Evolutionary conservation across 441 rosid genomes (phyloP), one percentile per base, ranked within the genome.

Genomic region (Adansonia grandidieri): DNA sequence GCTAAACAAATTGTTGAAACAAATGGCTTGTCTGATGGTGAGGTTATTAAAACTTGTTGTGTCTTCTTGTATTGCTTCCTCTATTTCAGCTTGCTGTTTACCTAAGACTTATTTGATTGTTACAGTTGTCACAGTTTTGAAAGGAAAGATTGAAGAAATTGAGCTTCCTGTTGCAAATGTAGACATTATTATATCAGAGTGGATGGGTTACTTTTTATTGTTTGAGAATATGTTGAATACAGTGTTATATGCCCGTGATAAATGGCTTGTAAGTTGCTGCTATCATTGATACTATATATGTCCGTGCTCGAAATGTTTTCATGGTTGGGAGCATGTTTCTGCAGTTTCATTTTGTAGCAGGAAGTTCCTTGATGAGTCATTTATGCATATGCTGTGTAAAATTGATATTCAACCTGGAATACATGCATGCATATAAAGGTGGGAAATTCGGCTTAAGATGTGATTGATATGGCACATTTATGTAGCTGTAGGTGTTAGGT

Each of bases 121-220:
- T 74, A 74, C 88, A 95, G 99, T 92, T 60, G 83, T 97, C 82
- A 97, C 99, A 2, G 97, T 97, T 85, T 81, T 97, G 88, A 97
- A 94, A 89, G 98, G 99, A 45, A 94, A 97, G 92, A 86, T 97
- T 5, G 99, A 97, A 86, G 99, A 97, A 80, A 85, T 94, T 69
- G 99, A 92, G 87, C 94, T 97, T 40, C 99, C 99, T 1, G 89
- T 87, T 6, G 80, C 86, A 44, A 92, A 92, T 87, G 99, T 97
- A 65, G 99, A 97, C 85, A 90, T 97, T 77, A 97, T 97, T 65
- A 91, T 97, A 78, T 97, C 98, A 20, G 98, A 97, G 86, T 95
- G 99, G 98, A 97, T 95, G 99, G 99, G 98, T 47, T 97, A 97
- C 85, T 97, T 97, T 84, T 81, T 97, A 80, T 82, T 97, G 86